Evolutionary conservation across 495 filamentous ascomycete genomes (phyloP), one percentile per base, ranked within the genome.

Genomic region (Immersiella caudata): DNA sequence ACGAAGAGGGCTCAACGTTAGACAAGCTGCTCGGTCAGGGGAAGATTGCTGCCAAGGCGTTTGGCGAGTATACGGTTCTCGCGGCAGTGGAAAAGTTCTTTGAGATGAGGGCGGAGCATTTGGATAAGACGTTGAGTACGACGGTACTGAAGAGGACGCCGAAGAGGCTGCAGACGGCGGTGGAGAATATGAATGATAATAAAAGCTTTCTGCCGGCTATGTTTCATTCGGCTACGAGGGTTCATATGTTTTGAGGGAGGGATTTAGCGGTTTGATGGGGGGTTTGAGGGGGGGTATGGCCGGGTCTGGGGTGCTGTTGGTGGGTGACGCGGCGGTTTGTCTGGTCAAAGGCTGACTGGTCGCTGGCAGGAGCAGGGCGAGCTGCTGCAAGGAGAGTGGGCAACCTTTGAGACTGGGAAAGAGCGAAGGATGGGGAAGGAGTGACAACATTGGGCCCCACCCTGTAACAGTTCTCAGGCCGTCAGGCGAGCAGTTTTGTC

Each of bases 201-300:
- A 75, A 71, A 68, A 74, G 77, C 60, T 71, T 80, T 35, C 66
- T 80, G 71, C 79, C 76, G 64, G 75, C 76, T 11, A 79, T 74
- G 73, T 76, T 72, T 58, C 74, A 78, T 57, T 75, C 75, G 0
- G 65, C 73, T 0, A 75, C 70, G 67, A 69, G 62, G 56, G 64
- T 77, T 18, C 73, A 75, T 25, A 75, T 77, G 71, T 75, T 77
- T 62, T 77, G 68, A 27, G 40, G 40, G 40, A 18, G 5, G 5
- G 5, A 2, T 12, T 46, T 46, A 12, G 40, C 2, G 14, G 40
- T 46, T 18, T 46, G 40, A 14, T 46, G 40, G 16, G 40, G 40
- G 40, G 40, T 46, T 14, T 12, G 21, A 57, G 21, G 40, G 40
- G 9, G 40, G 40, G 14, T 46, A 2, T 46, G 11, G 11, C 9